These are phyloP conservation scores for Rhizophagus sp. DNA, from an alignment of 192 early-diverging fungal species.

Conservation along the genomic window DNA sequence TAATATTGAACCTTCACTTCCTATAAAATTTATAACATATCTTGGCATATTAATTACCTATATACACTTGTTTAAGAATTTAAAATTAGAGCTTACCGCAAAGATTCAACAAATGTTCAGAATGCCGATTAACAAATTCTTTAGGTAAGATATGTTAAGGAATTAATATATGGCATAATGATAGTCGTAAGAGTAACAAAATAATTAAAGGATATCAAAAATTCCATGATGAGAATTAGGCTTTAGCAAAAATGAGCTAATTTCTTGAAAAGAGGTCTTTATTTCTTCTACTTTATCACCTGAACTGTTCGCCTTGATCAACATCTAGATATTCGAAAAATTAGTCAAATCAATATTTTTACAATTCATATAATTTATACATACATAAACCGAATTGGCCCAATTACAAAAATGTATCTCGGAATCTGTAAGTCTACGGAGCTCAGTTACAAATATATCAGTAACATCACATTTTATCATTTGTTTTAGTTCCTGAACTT, in stretches of 20 bases:
- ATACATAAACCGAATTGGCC: conserved; percentile 31
- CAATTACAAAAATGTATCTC: conserved; percentile 71
- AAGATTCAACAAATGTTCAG: conserved; percentile 41
- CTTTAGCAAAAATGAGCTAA: conserved; percentile 54
- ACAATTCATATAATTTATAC: background rate
- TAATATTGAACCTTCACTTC: conserved; percentile 54
- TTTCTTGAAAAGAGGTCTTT: conserved; percentile 49
- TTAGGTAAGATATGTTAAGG: conserved; percentile 28
- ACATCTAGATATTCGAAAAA: background rate
- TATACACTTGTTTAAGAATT: background rate
- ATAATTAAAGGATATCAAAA: conserved; percentile 23
- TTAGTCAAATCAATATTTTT: background rate
- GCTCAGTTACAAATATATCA: conserved; percentile 62
- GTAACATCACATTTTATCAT: conserved; percentile 47
- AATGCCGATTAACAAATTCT: conserved; percentile 37
- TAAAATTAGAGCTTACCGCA: conserved; percentile 35
- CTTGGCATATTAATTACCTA: background rate
- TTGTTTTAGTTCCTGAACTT: conserved; percentile 40
- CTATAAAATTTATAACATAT: conserved; percentile 37
- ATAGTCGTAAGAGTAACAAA: background rate
- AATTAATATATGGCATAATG: background rate
- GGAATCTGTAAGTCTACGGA: conserved; percentile 66
- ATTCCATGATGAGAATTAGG: conserved; percentile 35
- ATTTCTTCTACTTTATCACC: conserved; percentile 37
- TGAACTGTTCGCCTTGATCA: conserved; percentile 30